A percentile compares a stretch with the other conserved stretches of the same genome.
Evolutionary conservation across 441 rosid species (phyloP).

Genomic region (Adansonia madagascariensis): DNA sequence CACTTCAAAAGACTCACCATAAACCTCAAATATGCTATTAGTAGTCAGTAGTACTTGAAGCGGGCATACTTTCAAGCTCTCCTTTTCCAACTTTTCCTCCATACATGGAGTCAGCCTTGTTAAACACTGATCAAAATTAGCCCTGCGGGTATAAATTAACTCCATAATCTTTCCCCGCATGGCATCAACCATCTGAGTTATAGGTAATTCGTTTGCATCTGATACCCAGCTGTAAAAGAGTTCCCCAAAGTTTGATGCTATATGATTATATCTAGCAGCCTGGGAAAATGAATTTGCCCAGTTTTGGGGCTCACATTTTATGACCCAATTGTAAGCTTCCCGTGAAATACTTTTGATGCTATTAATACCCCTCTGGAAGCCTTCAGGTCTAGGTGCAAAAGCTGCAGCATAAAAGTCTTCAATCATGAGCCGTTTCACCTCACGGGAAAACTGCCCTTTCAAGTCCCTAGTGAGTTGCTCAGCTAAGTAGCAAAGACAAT

Average conservation of each 20-base stretch:
- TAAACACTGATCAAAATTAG: constrained; percentile 55
- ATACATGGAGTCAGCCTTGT: constrained; percentile 73
- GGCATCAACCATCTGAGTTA: constrained; percentile 90
- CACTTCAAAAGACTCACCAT: constrained; percentile 70
- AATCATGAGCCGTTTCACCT: constrained; percentile 74
- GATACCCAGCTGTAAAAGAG: constrained; percentile 80
- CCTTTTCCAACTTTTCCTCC: constrained; percentile 78
- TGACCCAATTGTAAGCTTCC: constrained; percentile 84
- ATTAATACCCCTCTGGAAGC: constrained; percentile 61
- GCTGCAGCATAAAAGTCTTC: constrained; percentile 82
- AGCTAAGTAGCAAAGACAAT: constrained; percentile 70
- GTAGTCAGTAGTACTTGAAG: constrained; percentile 60
- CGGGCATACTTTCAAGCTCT: constrained; percentile 48
- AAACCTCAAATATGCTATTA: constrained; percentile 75
- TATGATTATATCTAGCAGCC: constrained; percentile 86
- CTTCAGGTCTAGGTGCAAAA: constrained; percentile 60
- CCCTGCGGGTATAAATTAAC: constrained; percentile 56
- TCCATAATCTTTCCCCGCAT: constrained; percentile 75
- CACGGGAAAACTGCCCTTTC: constrained; percentile 91
- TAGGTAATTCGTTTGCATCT: constrained; percentile 81
- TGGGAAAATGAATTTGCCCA: constrained; percentile 89
- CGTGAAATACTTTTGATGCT: constrained; percentile 76
- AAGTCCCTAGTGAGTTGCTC: constrained; percentile 78
- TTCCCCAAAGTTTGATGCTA: constrained; percentile 82
- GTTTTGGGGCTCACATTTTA: constrained; percentile 76